Conservation (phyloP, 1,284 basidiomycete genomes). For the Fomitopsis betulina region DNA sequence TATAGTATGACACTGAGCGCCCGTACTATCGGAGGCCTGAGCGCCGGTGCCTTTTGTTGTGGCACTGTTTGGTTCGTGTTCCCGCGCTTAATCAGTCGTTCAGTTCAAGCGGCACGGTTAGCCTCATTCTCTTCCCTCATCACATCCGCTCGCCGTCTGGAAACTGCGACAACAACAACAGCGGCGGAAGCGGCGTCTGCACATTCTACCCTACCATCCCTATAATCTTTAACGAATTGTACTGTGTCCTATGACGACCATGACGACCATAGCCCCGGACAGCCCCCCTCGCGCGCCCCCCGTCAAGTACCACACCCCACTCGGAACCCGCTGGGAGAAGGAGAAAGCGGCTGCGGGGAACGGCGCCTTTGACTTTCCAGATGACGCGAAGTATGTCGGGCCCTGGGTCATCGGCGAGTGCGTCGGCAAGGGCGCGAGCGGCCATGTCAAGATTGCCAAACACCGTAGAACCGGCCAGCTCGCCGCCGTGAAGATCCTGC, state of each 20-base stretch:
- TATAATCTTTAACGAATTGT: slow-evolving; percentile 3
- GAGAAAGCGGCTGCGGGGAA: slow-evolving; percentile 72
- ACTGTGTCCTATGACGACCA: slow-evolving; percentile 2
- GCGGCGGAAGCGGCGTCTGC: not conserved
- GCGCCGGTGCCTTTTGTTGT: too few species aligned
- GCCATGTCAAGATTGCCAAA: slow-evolving; percentile 93
- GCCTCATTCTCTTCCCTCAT: not conserved
- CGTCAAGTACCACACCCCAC: slow-evolving; percentile 58
- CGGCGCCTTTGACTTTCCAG: slow-evolving; percentile 66
- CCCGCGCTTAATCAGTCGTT: not conserved
- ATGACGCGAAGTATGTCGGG: slow-evolving; percentile 71
- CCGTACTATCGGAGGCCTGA: not conserved
- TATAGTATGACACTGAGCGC: not conserved
- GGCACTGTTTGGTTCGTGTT: too few species aligned
- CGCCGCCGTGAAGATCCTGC: slow-evolving; percentile 98
- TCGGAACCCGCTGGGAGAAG: slow-evolving; percentile 79
- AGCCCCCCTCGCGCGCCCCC: slow-evolving; percentile 66
- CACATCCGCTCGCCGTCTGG: not conserved
- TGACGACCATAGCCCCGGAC: slow-evolving; percentile 18
- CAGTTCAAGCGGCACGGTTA: not conserved
- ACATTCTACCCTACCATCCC: slow-evolving; percentile 5
- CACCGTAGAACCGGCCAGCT: slow-evolving; percentile 88
- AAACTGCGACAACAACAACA: slow-evolving; percentile 3
- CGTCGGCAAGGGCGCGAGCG: slow-evolving; percentile 92
- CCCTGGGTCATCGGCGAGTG: slow-evolving; percentile 91